Conservation (phyloP, 768 basidiomycete genomes). For the Rhodotorula babjevae region DNA sequence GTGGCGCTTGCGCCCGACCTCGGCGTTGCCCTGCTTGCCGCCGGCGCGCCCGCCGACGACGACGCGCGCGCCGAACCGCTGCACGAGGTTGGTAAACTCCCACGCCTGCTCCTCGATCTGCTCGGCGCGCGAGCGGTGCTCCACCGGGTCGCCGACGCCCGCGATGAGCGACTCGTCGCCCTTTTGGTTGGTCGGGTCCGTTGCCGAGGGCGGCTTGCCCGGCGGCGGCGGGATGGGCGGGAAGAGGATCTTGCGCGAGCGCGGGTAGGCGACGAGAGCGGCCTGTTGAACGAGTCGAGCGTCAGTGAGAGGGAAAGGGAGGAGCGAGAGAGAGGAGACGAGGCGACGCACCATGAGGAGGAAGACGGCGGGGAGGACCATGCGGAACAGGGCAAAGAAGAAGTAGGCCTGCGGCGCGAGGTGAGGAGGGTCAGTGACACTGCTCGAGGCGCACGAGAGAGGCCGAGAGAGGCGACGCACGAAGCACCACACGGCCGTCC, state of each 20-base stretch:
- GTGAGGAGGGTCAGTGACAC: neutral
- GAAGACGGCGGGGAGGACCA: slow-evolving; percentile 46
- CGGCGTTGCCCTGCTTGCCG: slow-evolving; percentile 46
- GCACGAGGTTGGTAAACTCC: slow-evolving; percentile 45
- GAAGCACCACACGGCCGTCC: slow-evolving; percentile 45
- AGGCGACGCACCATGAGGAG: slow-evolving; percentile 42
- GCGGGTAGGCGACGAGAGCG: slow-evolving; percentile 45
- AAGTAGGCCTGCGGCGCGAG: slow-evolving; percentile 45
- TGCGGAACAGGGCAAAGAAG: slow-evolving; percentile 46
- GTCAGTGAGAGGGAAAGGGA: neutral
- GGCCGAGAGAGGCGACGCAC: slow-evolving; percentile 5
- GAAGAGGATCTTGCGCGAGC: slow-evolving; percentile 47
- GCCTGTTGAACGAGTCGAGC: neutral
- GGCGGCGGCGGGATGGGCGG: slow-evolving; percentile 47
- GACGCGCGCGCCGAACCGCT: slow-evolving; percentile 41
- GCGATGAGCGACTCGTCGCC: slow-evolving; percentile 49
- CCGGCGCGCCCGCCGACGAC: slow-evolving; percentile 42
- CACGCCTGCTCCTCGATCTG: slow-evolving; percentile 50
- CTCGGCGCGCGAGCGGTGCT: slow-evolving; percentile 48
- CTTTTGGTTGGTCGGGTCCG: slow-evolving; percentile 48
- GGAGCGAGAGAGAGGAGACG: neutral
- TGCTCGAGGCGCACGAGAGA: too few relatives aligned
- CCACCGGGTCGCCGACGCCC: slow-evolving; percentile 45
- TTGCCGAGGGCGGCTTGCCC: slow-evolving; percentile 48
- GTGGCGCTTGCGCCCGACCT: slow-evolving; percentile 28